Evolutionary conservation across 345 rosid species (phyloP).

Genomic region (Sisymbrium altissimum): DNA sequence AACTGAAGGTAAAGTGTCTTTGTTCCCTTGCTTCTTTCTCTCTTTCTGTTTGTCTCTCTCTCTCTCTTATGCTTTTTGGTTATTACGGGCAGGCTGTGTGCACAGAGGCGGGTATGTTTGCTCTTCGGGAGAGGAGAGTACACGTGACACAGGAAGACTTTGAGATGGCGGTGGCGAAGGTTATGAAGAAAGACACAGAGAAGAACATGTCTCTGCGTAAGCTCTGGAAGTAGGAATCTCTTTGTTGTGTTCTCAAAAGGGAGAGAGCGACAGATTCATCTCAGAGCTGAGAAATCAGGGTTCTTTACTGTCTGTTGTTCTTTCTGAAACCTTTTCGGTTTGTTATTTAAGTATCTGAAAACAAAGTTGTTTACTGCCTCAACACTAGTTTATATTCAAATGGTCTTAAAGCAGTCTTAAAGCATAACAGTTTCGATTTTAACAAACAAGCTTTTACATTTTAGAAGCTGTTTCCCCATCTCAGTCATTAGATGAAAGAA

Average conservation of each 20-base stretch:
- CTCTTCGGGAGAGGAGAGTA: conserved; percentile 92
- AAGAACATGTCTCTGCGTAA: conserved; percentile 98
- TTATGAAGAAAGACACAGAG: conserved; percentile 99
- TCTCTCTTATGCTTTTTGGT: not conserved
- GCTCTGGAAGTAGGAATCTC: conserved; percentile 73
- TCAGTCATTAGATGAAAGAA: not conserved
- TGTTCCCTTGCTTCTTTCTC: not conserved
- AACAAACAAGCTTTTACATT: not conserved
- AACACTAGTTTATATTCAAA: not conserved
- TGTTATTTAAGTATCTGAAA: not conserved
- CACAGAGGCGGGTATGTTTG: conserved; percentile 99
- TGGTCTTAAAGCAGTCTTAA: not conserved
- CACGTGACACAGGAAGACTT: conserved; percentile 99
- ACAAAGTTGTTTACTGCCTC: not conserved
- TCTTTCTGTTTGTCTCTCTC: not conserved
- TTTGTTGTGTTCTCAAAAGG: not conserved
- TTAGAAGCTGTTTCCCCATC: not conserved
- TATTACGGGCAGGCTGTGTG: conserved; percentile 74
- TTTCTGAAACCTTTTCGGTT: conserved; percentile 5
- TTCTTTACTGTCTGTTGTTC: not conserved
- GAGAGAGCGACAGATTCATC: not conserved
- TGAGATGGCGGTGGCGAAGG: conserved; percentile 99
- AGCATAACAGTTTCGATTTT: not conserved
- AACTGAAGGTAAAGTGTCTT: conserved; percentile 68
- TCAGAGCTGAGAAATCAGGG: not conserved